phyloP scores from a whole-genome alignment of 257 asterid species.

The Solanum verrucosum region DNA sequence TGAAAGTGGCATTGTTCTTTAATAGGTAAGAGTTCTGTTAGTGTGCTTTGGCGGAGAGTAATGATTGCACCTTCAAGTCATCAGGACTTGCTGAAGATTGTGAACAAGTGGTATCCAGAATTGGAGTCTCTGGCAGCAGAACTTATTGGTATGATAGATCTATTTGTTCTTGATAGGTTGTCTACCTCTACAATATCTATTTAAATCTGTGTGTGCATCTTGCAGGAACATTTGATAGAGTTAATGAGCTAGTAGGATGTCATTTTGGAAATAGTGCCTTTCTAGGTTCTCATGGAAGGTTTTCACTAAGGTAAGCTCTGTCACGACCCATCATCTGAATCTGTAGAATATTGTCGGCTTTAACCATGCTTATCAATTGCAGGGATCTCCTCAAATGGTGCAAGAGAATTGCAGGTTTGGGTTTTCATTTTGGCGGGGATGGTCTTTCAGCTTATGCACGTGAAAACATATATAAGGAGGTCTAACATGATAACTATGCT shows the following conservation, averaged over 20 bases:
- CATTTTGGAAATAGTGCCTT: constrained; percentile 35
- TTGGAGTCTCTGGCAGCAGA: constrained; percentile 41
- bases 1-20: neutral
- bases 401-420: constrained; percentile 57
- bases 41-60: constrained; percentile 85
- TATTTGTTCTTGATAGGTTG: neutral
- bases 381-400: constrained; percentile 94
- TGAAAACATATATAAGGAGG: constrained; percentile 68
- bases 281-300: constrained; percentile 47
- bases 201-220: neutral
- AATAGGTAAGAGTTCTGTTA: constrained; percentile 56
- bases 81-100: constrained; percentile 47
- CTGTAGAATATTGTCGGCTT: constrained; percentile 1
- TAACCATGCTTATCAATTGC: constrained; percentile 13
- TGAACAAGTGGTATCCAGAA: constrained; percentile 64
- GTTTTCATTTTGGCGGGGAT: constrained; percentile 24
- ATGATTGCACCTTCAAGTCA: constrained; percentile 45
- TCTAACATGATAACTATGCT: constrained; percentile 12
- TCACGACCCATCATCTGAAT: neutral
- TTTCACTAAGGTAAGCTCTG: constrained; percentile 55
- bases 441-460: constrained; percentile 34
- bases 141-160: constrained; percentile 45
- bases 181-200: neutral
- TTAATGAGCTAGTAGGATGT: constrained; percentile 42
- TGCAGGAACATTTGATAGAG: constrained; percentile 62